Base-by-base conservation (phyloP, 164 flowering plant species). In the Stephania yunnanensis region DNA sequence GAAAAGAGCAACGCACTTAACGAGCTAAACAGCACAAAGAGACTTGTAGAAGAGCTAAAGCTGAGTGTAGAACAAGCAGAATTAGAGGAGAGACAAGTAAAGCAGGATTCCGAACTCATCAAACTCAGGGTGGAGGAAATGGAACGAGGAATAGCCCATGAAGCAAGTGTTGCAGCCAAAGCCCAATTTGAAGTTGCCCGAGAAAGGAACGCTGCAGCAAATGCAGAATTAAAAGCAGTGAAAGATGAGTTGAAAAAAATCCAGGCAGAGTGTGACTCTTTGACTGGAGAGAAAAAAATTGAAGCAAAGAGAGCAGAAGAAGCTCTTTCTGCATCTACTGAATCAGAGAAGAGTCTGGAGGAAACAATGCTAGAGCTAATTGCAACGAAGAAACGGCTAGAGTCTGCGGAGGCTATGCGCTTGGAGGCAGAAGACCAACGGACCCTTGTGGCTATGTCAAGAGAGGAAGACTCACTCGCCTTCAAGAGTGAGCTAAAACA, bases 361-460 rank as follows among this genome's bases (percentile, higher is more conserved):
- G 92, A 86, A 48, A 81, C 93, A 71, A 93, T 95, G 8, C 85
- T 93, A 71, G 97, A 93, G 81, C 86, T 94, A 53, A 90, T 94
- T 46, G 79, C 90, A 20, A 74, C 88, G n/a, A 94, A 91, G 82
- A 94, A 92, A 78, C 84, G 92, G 4, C 78, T 94, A 31, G 97
- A 94, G 76, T 85, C 89, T 73, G 95, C 95, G 13, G 97, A 91
- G 71, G 87, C 95, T 52, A 87, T 89, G 7, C 97, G 92, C 82
- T 70, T 94, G 75, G 98, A 94, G 79, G 97, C 91, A n/a, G 97
- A 94, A 82, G 97, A 94, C 71, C 89, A 89, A 29, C 85, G 90
- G 74, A 87, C 89, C 22, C 90, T 90, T 70, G 92, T 91, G 46
- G 89, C 88, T 64, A 84, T 92, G 95, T 91, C 87, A 44, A 81